A percentile compares a stretch with the other conserved stretches of the same genome.
These are phyloP conservation scores for Microbotryomycetes sp. DNA, from an alignment of 1,284 basidiomycete genomes.

Conservation along the genomic window DNA sequence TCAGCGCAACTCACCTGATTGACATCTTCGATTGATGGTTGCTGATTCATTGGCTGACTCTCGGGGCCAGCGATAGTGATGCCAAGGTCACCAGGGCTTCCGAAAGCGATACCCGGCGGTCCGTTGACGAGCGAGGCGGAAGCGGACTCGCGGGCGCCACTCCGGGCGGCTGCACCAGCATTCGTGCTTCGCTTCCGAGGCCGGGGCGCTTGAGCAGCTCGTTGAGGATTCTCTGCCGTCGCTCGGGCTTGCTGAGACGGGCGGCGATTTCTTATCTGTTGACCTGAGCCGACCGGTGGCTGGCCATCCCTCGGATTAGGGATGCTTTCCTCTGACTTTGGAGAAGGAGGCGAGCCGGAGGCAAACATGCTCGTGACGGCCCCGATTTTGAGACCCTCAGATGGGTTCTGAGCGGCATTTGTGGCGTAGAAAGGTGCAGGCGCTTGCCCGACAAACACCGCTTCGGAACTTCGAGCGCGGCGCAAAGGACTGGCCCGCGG, in stretches of 20 bases:
- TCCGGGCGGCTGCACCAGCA: not conserved
- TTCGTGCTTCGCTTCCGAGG: not conserved
- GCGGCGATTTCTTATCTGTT: not conserved
- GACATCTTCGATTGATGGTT: conserved; percentile 10
- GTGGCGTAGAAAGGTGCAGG: not conserved
- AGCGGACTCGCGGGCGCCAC: no score
- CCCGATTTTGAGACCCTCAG: not conserved
- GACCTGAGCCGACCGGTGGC: not conserved
- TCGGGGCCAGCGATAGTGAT: not conserved
- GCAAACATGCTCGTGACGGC: not conserved
- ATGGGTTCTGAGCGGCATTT: not conserved
- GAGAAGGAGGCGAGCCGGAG: not conserved
- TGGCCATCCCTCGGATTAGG: not conserved
- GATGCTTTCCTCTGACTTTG: not conserved
- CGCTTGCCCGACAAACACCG: not conserved
- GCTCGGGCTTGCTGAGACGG: not conserved
- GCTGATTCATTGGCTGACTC: not conserved
- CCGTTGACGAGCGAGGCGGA: not conserved
- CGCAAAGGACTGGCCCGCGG: not conserved
- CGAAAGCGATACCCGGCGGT: not conserved
- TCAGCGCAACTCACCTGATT: conserved; percentile 1
- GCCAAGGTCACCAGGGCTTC: not conserved
- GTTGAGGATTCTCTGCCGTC: not conserved
- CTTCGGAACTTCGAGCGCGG: not conserved
- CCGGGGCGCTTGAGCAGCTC: not conserved